Evolutionary conservation across 306 rosid genomes (phyloP).

Genomic region (Prunus armeniaca): DNA sequence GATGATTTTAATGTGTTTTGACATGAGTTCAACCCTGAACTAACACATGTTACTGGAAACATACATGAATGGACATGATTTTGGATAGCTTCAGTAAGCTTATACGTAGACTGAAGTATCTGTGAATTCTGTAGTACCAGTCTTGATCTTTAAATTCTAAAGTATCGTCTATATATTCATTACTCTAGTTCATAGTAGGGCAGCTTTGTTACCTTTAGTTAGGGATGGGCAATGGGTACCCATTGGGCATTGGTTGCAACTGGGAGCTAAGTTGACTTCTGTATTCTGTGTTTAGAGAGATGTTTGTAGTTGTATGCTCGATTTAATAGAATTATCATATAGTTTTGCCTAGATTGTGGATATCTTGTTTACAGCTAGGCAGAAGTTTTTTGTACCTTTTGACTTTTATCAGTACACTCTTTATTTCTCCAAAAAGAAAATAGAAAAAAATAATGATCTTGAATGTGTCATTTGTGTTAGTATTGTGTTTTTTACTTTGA

Average conservation of each 20-base stretch:
- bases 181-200: too few species aligned
- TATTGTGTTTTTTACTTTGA: neutral
- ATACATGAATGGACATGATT: neutral
- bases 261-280: too few species aligned
- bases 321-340: neutral
- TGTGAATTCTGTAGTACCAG: neutral
- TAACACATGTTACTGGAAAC: neutral
- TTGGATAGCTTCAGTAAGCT: neutral
- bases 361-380: neutral
- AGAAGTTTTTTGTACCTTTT: neutral
- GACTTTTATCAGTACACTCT: neutral
- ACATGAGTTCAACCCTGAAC: neutral
- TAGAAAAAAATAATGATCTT: neutral
- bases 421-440: neutral
- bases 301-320: neutral
- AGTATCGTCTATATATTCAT: neutral
- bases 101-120: neutral
- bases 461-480: neutral
- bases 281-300: neutral
- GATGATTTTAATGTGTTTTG: neutral
- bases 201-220: too few species aligned
- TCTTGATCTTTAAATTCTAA: neutral
- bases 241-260: too few species aligned
- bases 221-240: too few species aligned
- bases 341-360: neutral